Evolutionary conservation across 495 filamentous ascomycete genomes (phyloP), one percentile per base, ranked within the genome.

Genomic region (Neurospora pannonica): DNA sequence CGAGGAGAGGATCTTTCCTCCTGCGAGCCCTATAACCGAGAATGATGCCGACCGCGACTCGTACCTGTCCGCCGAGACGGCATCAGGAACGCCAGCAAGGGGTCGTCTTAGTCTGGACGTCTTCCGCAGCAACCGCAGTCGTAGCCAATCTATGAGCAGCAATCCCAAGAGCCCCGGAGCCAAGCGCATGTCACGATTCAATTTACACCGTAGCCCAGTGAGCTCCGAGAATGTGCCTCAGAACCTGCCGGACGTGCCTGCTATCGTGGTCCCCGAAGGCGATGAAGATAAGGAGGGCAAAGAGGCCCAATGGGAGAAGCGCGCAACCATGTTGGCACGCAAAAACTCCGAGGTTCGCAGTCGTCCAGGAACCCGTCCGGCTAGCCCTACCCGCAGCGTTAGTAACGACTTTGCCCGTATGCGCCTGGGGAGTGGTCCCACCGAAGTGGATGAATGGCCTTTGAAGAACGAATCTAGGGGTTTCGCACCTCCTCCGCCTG

Each of bases 241-340:
- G 38, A 87, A 96, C 82, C 86, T 98, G 67, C 96, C 95, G 21
- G 89, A 90, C 76, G 54, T 67, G 28, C 54, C 54, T 67, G 54
- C 54, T 67, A 92, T 95, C 73, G 83, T 83, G 48, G 82, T 85
- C 8, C 82, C 84, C 42, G 86, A 86, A 48, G 81, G 78, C 24
- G 87, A 87, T 31, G 81, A 82, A 13, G 80, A 79, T 75, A 82
- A 84, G 77, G 83, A 81, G 15, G 78, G 77, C 62, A 46, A 70
- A 37, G 85, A 87, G 79, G 77, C 77, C 71, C 85, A 86, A 76
- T 98, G 95, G 95, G 95, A 97, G 86, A 90, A 94, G 82, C 85
- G 94, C 70, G 95, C 95, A 21, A 97, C 94, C 60, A 89, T 96
- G 73, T 84, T 97, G 73, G 95, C 93, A 40, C 86, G 89, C 79